phyloP scores from a whole-genome alignment of 768 basidiomycete species.

The Pleurotus citrinopileatus region DNA sequence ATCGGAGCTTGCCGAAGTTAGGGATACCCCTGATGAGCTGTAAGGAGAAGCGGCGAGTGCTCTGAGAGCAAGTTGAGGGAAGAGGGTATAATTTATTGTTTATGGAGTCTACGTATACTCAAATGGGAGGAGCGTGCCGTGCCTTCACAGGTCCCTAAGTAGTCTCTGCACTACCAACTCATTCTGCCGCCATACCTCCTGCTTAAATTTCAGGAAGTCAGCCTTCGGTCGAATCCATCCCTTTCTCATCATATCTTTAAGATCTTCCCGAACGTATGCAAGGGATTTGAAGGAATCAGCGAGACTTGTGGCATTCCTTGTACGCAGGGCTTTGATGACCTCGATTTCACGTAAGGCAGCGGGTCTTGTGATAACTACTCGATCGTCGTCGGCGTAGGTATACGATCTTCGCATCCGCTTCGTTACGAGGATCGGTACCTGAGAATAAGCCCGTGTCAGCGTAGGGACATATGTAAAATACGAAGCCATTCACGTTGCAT shows the following conservation, averaged over 20 bases:
- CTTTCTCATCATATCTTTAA: constrained; percentile 24
- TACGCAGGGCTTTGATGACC: constrained; percentile 34
- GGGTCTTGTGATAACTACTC: constrained; percentile 35
- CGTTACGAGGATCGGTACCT: constrained; percentile 41
- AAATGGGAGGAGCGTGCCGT: no score
- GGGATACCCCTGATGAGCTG: no score
- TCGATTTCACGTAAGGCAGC: constrained; percentile 36
- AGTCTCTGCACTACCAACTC: constrained; percentile 26
- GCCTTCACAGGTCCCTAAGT: constrained; percentile 23
- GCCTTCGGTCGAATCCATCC: constrained; percentile 28
- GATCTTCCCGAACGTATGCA: constrained; percentile 20
- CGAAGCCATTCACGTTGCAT: constrained; percentile 27
- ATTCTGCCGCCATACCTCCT: constrained; percentile 28
- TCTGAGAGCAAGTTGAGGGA: no score
- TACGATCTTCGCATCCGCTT: constrained; percentile 35
- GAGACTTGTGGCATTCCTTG: constrained; percentile 17
- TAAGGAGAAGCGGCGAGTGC: no score
- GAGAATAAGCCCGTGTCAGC: not conserved
- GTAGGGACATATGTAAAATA: not conserved
- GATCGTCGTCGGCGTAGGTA: constrained; percentile 32
- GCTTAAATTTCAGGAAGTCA: constrained; percentile 26
- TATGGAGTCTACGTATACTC: no score
- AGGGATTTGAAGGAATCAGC: constrained; percentile 9
- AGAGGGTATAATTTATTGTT: no score
- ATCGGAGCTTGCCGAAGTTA: no score